A percentile compares a stretch with the other conserved stretches of the same genome.
These are phyloP conservation scores for Hypholoma fasciculare DNA, from an alignment of 768 basidiomycete genomes.

Conservation along the genomic window DNA sequence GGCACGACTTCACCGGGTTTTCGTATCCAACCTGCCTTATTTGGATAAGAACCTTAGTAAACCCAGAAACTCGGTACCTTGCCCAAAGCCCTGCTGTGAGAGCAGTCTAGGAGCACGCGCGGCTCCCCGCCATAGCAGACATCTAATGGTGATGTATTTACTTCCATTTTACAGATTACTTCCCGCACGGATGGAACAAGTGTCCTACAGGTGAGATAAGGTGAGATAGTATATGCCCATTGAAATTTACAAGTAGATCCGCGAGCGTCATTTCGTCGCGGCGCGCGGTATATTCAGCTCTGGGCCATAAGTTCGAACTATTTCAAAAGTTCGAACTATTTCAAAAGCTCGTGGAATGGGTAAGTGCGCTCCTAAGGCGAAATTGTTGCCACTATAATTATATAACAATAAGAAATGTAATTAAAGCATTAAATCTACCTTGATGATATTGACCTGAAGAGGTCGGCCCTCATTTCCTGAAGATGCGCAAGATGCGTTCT, in stretches of 20 bases:
- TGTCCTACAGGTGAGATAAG: not conserved
- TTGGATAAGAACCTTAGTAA: not conserved
- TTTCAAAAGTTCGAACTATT: too few relatives aligned
- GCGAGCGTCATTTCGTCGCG: not conserved
- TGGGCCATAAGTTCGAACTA: too few relatives aligned
- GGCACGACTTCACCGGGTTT: conserved; percentile 8
- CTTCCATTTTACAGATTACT: conserved; percentile 4
- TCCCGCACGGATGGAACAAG: conserved; percentile 1
- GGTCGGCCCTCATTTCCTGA: too few relatives aligned
- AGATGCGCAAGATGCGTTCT: too few relatives aligned
- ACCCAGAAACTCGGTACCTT: conserved; percentile 9
- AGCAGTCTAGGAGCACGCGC: not conserved
- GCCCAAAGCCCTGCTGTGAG: conserved; percentile 1
- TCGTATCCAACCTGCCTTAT: conserved; percentile 9
- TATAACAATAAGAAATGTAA: too few relatives aligned
- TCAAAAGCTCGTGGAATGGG: too few relatives aligned
- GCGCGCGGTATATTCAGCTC: not conserved
- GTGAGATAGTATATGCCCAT: not conserved
- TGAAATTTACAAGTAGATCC: not conserved
- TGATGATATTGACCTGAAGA: too few relatives aligned
- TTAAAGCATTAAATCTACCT: too few relatives aligned
- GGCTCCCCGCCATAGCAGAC: not conserved
- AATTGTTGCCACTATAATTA: too few relatives aligned
- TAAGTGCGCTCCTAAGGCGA: too few relatives aligned
- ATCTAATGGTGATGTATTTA: not conserved